These are phyloP conservation scores for Amanita molliuscula DNA, from an alignment of 768 basidiomycete genomes.

Conservation along the genomic window DNA sequence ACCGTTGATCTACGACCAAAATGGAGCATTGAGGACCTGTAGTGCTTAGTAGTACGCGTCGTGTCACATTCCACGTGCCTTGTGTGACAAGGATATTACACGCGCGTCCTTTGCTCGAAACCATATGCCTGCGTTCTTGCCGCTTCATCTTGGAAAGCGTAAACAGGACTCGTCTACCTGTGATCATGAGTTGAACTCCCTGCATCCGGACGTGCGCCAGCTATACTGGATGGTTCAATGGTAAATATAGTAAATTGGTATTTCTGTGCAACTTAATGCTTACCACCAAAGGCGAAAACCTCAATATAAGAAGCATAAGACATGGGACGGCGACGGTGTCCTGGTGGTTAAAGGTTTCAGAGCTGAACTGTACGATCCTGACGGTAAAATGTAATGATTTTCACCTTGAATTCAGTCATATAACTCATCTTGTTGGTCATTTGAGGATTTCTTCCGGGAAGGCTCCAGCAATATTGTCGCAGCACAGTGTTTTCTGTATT, in stretches of 20 bases:
- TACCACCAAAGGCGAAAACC: slow-evolving; percentile 43
- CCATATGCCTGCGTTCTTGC: neutral
- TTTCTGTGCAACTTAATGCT: neutral
- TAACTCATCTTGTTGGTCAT: neutral
- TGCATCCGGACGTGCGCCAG: neutral
- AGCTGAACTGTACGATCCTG: slow-evolving; percentile 46
- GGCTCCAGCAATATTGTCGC: slow-evolving; percentile 26
- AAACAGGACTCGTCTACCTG: neutral
- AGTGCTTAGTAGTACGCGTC: neutral
- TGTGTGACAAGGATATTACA: neutral
- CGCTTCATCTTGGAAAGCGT: neutral
- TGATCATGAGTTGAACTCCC: neutral
- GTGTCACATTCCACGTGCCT: slow-evolving; percentile 2
- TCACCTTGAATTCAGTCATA: neutral
- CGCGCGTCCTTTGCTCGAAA: neutral
- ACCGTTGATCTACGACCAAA: slow-evolving; percentile 50
- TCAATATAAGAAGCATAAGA: slow-evolving; percentile 78
- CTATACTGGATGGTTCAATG: slow-evolving; percentile 75
- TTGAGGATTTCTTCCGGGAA: slow-evolving; percentile 44
- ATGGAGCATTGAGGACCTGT: slow-evolving; percentile 70
- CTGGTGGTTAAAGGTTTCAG: slow-evolving; percentile 37
- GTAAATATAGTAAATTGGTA: slow-evolving; percentile 25
- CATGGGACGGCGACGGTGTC: slow-evolving; percentile 82
- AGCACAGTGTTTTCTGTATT: slow-evolving; percentile 26
- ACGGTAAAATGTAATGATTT: slow-evolving; percentile 50